Base-by-base conservation (phyloP, 31 red algal genomes). In the Pterothamnion heteromorphum region DNA sequence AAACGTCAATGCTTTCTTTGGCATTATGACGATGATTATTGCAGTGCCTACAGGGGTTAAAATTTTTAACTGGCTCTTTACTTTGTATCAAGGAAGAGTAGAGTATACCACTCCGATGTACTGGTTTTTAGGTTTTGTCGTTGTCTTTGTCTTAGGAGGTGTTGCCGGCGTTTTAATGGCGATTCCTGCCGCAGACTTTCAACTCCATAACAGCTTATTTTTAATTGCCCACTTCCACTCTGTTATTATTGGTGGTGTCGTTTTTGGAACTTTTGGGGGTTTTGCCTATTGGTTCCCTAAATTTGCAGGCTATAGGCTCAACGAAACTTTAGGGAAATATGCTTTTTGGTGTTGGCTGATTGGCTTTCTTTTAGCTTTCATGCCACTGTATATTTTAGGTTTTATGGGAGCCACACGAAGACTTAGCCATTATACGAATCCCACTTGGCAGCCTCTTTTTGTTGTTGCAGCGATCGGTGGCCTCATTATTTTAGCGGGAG, bases 201-300 rank as follows among this genome's bases (percentile, higher is more conserved):
- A 84, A 21, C 72, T 38, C n/a, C 58, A 80, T 28, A 74, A 91
- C 39, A 91, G 72, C n/a, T 83, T 36, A 30, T 91, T 35, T 44
- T 32, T 91, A 30, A 74, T 91, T 35, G 89, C 89, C 31, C 89
- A 91, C 89, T 91, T 91, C 35, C 89, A 91, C 35, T 91, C 28
- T 30, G 71, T 91, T 22, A 26, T 91, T 80, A 24, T 83, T 26
- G 89, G 89, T 27, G 89, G 74, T 37, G 31, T 41, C 71, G n/a
- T n/a, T 91, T 28, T 35, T 91, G 89, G 89, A 30, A 22, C 38
- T 82, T 34, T 82, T 36, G 27, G 21, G 31, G 89, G 89, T 36
- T 44, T 91, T 36, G 78, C 78, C 39, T 82, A 84, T 43, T 91
- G 71, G 72, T 81, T 24, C 22, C 72, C 72, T 36, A 91, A 33